Conservation (phyloP, 345 rosid species). For the Litchi chinensis region DNA sequence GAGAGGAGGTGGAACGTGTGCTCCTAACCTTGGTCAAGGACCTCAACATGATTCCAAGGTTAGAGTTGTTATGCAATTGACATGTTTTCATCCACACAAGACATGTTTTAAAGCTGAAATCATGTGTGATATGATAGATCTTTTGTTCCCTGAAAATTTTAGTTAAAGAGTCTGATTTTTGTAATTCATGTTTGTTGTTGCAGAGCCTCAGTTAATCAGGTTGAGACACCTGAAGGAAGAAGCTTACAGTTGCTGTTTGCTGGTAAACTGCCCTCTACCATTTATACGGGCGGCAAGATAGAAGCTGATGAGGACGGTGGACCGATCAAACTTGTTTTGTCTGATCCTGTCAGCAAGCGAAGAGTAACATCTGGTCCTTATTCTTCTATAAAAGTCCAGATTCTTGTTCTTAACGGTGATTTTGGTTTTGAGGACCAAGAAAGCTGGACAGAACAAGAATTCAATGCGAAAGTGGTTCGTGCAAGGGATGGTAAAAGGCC, state of each 20-base stretch:
- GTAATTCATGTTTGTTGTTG: not conserved
- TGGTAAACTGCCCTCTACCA: constrained; percentile 33
- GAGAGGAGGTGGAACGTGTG: constrained; percentile 45
- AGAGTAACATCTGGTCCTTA: constrained; percentile 44
- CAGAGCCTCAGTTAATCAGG: constrained; percentile 36
- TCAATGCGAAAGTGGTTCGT: constrained; percentile 46
- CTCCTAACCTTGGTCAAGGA: constrained; percentile 14
- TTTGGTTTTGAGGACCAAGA: constrained; percentile 49
- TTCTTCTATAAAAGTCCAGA: constrained; percentile 55
- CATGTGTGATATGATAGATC: not conserved
- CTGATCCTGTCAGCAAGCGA: constrained; percentile 43
- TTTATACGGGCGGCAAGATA: constrained; percentile 65
- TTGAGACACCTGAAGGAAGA: constrained; percentile 34
- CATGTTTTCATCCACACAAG: not conserved
- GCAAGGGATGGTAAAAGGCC: constrained; percentile 76
- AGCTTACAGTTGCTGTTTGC: constrained; percentile 47
- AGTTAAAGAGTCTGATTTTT: not conserved
- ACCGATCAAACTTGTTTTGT: constrained; percentile 43
- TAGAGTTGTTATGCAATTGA: constrained; percentile 11
- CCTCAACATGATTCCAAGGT: constrained; percentile 31
- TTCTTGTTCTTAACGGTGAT: constrained; percentile 67
- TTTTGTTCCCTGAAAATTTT: not conserved
- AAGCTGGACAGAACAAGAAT: constrained; percentile 49
- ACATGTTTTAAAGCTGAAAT: not conserved
- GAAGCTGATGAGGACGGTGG: constrained; percentile 48